Conservation (phyloP, 2,329 filamentous ascomycete species). For the Xylaria sp. region DNA sequence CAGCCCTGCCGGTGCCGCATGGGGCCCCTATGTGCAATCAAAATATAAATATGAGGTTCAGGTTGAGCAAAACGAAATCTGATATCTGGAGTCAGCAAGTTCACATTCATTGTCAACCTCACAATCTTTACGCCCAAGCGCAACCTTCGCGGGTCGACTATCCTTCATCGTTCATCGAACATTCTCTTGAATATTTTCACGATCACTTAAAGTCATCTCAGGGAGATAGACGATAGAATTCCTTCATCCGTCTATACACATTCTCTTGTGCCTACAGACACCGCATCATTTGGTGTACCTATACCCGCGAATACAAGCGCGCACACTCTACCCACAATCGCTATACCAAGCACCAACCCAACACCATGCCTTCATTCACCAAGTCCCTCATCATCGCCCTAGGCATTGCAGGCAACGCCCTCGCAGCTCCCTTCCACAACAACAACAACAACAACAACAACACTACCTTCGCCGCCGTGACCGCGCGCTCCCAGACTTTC, state of each 20-base stretch:
- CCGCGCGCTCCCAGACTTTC: slow-evolving; percentile 25
- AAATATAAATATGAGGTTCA: slow-evolving; percentile 28
- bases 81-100: slow-evolving; percentile 9
- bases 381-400: slow-evolving; percentile 38
- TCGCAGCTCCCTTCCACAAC: slow-evolving; percentile 27
- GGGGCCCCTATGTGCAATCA: not conserved
- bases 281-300: not conserved
- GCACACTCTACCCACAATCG: slow-evolving; percentile 1
- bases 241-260: slow-evolving; percentile 6
- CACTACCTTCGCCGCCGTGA: too few species aligned
- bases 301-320: not conserved
- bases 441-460: not conserved
- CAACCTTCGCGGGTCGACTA: slow-evolving; percentile 20
- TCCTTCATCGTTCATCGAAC: slow-evolving; percentile 18
- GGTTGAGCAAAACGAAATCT: not conserved
- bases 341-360: slow-evolving; percentile 19
- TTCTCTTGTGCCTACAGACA: slow-evolving; percentile 6
- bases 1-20: not conserved
- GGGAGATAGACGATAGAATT: slow-evolving; percentile 8
- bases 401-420: slow-evolving; percentile 34
- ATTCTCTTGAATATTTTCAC: slow-evolving; percentile 26
- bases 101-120: slow-evolving; percentile 22
- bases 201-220: slow-evolving; percentile 18
- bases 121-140: slow-evolving; percentile 22
- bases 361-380: slow-evolving; percentile 44